Evolutionary conservation across 2,329 filamentous ascomycete genomes (phyloP), one percentile per base, ranked within the genome.

Genomic region (Monilinia aucupariae): DNA sequence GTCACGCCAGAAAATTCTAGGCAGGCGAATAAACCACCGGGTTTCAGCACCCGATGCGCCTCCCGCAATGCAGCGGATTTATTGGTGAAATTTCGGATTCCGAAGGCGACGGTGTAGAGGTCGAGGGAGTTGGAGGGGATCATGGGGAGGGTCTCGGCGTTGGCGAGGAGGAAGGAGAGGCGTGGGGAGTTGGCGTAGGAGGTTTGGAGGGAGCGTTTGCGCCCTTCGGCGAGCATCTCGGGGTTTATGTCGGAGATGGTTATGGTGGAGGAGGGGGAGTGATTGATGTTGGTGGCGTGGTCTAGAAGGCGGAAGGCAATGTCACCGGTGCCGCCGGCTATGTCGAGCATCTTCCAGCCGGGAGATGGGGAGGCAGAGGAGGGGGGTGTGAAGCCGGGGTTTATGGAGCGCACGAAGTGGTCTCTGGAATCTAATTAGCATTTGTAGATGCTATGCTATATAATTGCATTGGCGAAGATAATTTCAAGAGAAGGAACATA

Each of bases 231-330:
- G 0, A 99, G 84, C 94, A 99, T 99, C 68, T 91, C 86, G 0
- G 91, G 85, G 78, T 99, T 99, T 79, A 99, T 99, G 78, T 99
- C 94, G 54, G 90, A 89, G 71, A 97, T 91, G 47, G 90, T 96
- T 68, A 99, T 91, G 74, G 84, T 87, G 7, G 92, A 90, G 70
- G 88, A 82, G 22, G 85, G 82, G 78, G 96, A 93, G 73, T 85
- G 79, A 80, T 96, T 91, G 74, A 96, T 81, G 66, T 83, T 84
- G 56, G 90, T 90, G 30, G 91, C 87, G 74, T 96, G 91, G 77
- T 93, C 88, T 62, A 99, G 87, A 80, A 97, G 89, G 69, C 94
- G 92, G 79, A 97, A 97, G 64, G 94, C 94, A 73, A 99, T 97
- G 78, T 99, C 94, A 69, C 94, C 94, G 6, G 94, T 97, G 71